These are phyloP conservation scores for Cyclocybe cylindracea DNA, from an alignment of 768 basidiomycete species.

Conservation along the genomic window DNA sequence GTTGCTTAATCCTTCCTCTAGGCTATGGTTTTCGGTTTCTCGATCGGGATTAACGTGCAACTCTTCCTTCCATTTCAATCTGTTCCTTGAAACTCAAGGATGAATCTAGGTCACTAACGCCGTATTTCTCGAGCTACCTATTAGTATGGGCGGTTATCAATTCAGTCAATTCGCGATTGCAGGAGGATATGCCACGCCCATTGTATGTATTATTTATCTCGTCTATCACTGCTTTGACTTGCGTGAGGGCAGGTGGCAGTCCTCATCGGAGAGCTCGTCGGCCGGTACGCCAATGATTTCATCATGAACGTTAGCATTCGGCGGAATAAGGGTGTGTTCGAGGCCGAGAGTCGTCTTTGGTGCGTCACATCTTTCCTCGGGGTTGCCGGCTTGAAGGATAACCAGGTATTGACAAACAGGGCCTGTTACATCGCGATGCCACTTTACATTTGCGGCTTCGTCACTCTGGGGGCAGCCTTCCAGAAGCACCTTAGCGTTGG, in stretches of 20 bases:
- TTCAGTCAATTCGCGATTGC: conserved; percentile 51
- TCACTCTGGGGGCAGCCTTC: conserved; percentile 55
- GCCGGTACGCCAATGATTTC: conserved; percentile 55
- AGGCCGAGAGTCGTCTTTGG: conserved; percentile 65
- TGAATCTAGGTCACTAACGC: conserved; percentile 57
- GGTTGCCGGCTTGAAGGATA: background rate
- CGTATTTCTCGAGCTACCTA: conserved; percentile 59
- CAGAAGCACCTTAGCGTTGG: conserved; percentile 53
- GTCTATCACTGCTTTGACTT: background rate
- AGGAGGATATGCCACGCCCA: conserved; percentile 55
- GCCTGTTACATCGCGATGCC: conserved; percentile 60
- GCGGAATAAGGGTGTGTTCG: conserved; percentile 57
- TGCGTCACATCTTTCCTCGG: conserved; percentile 19
- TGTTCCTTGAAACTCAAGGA: background rate
- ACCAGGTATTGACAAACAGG: conserved; percentile 31
- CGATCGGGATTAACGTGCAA: conserved; percentile 60
- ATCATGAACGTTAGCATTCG: conserved; percentile 47
- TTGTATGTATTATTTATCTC: conserved; percentile 34
- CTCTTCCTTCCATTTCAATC: background rate
- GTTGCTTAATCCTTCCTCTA: conserved; percentile 13
- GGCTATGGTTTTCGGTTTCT: conserved; percentile 63
- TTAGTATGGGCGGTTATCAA: conserved; percentile 42
- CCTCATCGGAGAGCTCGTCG: conserved; percentile 51
- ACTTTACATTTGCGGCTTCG: conserved; percentile 63
- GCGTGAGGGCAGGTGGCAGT: conserved; percentile 41